Evolutionary conservation across 306 rosid genomes (phyloP).

Genomic region (Glycine tomentella): DNA sequence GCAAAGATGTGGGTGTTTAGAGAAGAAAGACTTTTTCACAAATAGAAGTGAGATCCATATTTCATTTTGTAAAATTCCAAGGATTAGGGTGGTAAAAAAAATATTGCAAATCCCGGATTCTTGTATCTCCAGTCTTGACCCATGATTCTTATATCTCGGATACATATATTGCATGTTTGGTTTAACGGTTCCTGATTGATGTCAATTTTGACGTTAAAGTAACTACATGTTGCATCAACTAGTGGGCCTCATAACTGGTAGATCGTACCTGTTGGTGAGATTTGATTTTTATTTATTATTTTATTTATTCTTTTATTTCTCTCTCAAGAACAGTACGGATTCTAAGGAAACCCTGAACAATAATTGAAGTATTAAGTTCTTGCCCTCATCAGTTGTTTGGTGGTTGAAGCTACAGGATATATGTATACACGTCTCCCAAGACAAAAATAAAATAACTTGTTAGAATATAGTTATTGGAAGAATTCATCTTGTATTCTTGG

Average conservation of each 20-base stretch:
- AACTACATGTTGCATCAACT: not conserved
- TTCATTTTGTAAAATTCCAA: not conserved
- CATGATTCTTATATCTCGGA: too few relatives aligned
- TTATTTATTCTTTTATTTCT: too few relatives aligned
- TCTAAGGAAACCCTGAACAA: not conserved
- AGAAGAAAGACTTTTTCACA: not conserved
- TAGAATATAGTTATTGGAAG: too few relatives aligned
- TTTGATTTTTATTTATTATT: not conserved
- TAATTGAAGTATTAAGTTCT: not conserved
- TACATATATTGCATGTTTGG: too few relatives aligned
- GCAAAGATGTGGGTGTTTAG: constrained; percentile 10
- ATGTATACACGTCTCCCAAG: not conserved
- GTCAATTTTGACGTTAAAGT: not conserved
- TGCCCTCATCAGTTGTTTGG: not conserved
- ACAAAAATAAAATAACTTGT: not conserved
- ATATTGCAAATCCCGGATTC: not conserved
- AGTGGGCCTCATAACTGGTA: not conserved
- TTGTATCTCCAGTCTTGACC: too few relatives aligned
- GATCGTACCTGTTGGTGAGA: not conserved
- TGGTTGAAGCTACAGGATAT: not conserved
- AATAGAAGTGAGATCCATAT: constrained; percentile 30
- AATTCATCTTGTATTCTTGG: too few relatives aligned
- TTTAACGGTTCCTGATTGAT: too few relatives aligned
- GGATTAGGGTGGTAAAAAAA: too few relatives aligned
- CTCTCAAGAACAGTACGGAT: not conserved